These are phyloP conservation scores for Deuterostichococcus epilithicus DNA, from an alignment of 139 green algal species.

Conservation along the genomic window DNA sequence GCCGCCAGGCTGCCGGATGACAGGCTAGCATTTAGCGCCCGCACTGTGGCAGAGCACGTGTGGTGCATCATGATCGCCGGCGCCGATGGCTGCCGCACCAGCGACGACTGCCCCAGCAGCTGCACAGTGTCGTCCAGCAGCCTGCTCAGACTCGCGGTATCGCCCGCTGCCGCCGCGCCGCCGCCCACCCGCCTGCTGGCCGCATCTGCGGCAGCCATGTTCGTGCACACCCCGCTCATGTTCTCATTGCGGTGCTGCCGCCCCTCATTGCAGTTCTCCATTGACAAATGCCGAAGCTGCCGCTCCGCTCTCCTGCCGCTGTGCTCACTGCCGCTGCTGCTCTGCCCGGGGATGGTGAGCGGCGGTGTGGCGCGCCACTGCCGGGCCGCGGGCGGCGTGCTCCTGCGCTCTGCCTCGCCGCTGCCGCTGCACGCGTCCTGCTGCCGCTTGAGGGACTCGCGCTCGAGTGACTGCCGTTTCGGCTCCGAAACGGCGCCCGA, in stretches of 20 bases:
- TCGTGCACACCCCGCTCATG: too few species aligned
- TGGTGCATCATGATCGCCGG: neutral
- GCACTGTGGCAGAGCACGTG: neutral
- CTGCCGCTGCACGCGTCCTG: too few species aligned
- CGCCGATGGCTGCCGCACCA: neutral
- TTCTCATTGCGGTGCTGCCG: too few species aligned
- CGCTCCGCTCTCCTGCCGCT: too few species aligned
- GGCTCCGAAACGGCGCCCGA: neutral
- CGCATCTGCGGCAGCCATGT: neutral
- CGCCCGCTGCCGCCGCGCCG: too few species aligned
- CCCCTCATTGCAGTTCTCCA: too few species aligned
- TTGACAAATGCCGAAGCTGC: neutral
- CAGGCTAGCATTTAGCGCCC: neutral
- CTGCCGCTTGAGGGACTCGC: too few species aligned
- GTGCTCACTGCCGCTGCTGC: too few species aligned
- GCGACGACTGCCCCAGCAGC: neutral
- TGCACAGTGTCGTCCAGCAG: neutral
- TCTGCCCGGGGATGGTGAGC: neutral
- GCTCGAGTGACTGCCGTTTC: neutral
- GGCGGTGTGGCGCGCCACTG: neutral
- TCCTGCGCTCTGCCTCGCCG: too few species aligned
- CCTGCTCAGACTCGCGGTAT: neutral
- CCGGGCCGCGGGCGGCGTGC: too few species aligned
- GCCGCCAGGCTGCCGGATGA: neutral
- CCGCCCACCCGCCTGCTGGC: neutral